These are phyloP conservation scores for Pseudofabraea citricarpa DNA, from an alignment of 2,329 filamentous ascomycete species.

Conservation along the genomic window DNA sequence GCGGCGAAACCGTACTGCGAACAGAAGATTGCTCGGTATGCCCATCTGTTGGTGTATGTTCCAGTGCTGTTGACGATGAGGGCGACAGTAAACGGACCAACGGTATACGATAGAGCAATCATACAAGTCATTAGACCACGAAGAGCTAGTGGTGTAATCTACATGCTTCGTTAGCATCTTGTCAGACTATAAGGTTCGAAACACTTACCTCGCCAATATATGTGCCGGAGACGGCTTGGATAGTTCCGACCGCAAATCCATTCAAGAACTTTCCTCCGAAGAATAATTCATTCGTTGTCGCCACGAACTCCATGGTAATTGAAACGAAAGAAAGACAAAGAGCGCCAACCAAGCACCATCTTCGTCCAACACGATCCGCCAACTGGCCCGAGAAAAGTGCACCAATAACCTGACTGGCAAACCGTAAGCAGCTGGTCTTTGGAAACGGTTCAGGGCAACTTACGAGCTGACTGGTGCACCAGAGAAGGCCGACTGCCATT, in stretches of 20 bases:
- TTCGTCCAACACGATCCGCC: constrained; percentile 33
- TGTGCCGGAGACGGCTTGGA: constrained; percentile 38
- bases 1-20: constrained; percentile 30
- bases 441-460: constrained; percentile 7
- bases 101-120: constrained; percentile 5
- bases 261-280: constrained; percentile 41
- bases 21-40: constrained; percentile 29
- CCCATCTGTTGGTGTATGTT: constrained; percentile 22
- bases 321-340: constrained; percentile 31
- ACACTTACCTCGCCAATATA: constrained; percentile 18
- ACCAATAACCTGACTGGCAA: constrained; percentile 21
- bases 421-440: not conserved
- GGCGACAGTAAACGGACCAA: constrained; percentile 28
- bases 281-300: constrained; percentile 30
- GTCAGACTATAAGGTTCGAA: no score
- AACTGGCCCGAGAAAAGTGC: constrained; percentile 29
- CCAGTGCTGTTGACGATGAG: constrained; percentile 21
- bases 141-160: not conserved
- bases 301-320: constrained; percentile 26
- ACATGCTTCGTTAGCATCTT: no score
- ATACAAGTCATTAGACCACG: not conserved
- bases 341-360: constrained; percentile 28
- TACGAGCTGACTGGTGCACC: constrained; percentile 36
- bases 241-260: constrained; percentile 36
- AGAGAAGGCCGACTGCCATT: constrained; percentile 40